Percentiles rank a stretch among this genome's conserved stretches.
These are phyloP conservation scores for Suillus fuscotomentosus DNA, from an alignment of 768 basidiomycete species.

Conservation along the genomic window DNA sequence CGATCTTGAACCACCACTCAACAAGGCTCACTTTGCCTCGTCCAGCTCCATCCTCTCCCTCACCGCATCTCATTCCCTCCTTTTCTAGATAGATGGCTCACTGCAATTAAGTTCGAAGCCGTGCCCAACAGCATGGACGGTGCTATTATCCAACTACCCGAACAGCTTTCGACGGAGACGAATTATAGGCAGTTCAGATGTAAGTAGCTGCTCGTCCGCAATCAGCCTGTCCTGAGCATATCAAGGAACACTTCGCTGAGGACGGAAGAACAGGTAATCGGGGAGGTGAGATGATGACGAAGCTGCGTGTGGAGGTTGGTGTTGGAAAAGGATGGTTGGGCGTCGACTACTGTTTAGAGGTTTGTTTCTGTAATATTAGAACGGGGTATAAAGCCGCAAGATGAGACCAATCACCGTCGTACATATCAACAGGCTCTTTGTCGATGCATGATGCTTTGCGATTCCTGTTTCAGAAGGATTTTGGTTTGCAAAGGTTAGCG, in stretches of 20 bases:
- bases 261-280: background rate
- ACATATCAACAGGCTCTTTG: background rate
- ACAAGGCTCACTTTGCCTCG: background rate
- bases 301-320: slow-evolving; percentile 45
- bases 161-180: background rate
- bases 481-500: background rate
- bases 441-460: background rate
- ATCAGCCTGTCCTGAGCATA: background rate
- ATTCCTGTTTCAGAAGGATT: background rate
- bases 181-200: background rate
- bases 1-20: background rate
- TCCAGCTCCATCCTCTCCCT: background rate
- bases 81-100: background rate
- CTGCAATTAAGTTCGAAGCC: background rate
- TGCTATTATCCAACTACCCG: background rate
- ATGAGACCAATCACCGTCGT: background rate
- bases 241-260: too few species aligned
- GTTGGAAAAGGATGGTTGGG: slow-evolving; percentile 81
- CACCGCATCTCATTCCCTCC: background rate
- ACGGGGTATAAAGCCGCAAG: background rate
- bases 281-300: background rate
- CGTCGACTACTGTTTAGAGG: slow-evolving; percentile 93
- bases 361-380: slow-evolving; percentile 74
- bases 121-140: background rate
- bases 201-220: background rate